Base-by-base conservation (phyloP, 2,329 filamentous ascomycete species). In the Aplosporella prunicola region DNA sequence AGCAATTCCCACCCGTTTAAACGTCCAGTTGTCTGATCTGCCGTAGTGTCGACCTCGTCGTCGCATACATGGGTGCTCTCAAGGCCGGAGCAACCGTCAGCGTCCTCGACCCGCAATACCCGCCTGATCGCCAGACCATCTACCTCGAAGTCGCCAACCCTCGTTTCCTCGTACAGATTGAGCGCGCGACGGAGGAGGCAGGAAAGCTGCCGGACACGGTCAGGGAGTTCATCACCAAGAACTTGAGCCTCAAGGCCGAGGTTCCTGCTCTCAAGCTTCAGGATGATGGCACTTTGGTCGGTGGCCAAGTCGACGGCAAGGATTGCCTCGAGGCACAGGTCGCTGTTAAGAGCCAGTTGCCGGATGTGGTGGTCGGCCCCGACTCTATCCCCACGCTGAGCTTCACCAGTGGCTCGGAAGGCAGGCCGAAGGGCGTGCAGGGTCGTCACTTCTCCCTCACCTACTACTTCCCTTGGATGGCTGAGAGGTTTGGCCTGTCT, bases 401-500 rank as follows among this genome's bases (percentile, higher is more conserved):
- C 9, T 71, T 71, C 50, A 71, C 67, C 16, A 69, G 65, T 18
- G 86, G 87, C 4, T 75, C 70, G 1, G 84, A 93, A 62, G 85
- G 83, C 30, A 69, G 74, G 46, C 87, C 86, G 22, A 94, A 93
- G 67, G 86, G 86, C 48, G 89, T 96, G 9, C 72, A 78, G 39
- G 88, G 89, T 1, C 74, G 89, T 10, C 89, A 96, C 61, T 96
- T 82, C 63, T 82, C 77, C 34, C 66, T 96, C 43, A 75, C 86
- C 1, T 79, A 82, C 50, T 96, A 94, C 64, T 93, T 89, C 54
- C 77, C 80, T 14, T 96, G 87, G 88, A 96, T 96, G 89, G 77
- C 85, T 0, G 66, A 91, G 61, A 76, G 68, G 2, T 96, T 96
- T 58, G 68, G 76, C 32, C 69, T 93, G 32, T 79, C 76, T 1